Conservation (phyloP, 75 land plant genomes). For the Chamaecyparis obtusa region DNA sequence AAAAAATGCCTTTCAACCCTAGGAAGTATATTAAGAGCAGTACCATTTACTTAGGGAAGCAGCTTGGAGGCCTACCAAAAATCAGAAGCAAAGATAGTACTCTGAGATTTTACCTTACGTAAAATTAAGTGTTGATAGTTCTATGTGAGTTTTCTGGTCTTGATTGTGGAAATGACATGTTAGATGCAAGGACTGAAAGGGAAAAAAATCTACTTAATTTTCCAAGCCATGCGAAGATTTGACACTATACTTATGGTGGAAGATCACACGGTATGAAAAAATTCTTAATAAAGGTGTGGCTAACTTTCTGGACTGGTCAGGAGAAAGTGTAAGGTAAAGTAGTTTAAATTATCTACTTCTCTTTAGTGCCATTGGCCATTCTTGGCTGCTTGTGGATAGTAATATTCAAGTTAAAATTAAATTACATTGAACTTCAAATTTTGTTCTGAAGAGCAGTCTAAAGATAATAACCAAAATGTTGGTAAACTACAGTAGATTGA, state of each 20-base stretch:
- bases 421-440: too few species aligned
- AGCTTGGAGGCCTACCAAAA: background rate
- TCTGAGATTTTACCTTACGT: background rate
- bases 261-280: too few species aligned
- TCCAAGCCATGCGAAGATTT: too few species aligned
- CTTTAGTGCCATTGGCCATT: background rate
- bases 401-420: too few species aligned
- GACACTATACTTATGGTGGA: too few species aligned
- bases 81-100: background rate
- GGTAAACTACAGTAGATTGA: background rate
- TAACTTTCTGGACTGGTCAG: background rate
- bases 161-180: background rate
- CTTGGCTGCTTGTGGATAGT: background rate
- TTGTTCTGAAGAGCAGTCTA: background rate
- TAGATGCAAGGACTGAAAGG: too few species aligned
- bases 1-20: background rate
- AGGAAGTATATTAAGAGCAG: background rate
- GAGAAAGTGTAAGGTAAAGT: background rate
- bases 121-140: too few species aligned
- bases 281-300: too few species aligned
- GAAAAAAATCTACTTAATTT: too few species aligned
- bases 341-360: background rate
- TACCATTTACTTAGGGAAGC: background rate
- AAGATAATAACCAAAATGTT: background rate
- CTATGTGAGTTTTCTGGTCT: background rate